These are phyloP conservation scores for Penicillium daleae DNA, from an alignment of 495 filamentous ascomycete species.

Conservation along the genomic window DNA sequence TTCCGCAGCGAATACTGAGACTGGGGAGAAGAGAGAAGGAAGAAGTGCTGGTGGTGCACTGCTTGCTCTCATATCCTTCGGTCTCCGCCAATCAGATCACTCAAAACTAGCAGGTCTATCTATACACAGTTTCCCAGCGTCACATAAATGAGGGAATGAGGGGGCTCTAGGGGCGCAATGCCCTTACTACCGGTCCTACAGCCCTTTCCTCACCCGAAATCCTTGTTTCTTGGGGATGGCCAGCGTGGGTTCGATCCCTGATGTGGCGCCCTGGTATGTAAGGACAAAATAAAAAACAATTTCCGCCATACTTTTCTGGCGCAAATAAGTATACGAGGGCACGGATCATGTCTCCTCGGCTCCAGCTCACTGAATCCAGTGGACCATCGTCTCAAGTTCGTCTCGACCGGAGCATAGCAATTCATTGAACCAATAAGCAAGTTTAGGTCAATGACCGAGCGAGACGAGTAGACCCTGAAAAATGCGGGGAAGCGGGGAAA, in stretches of 20 bases:
- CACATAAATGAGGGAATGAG: neutral
- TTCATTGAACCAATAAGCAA: neutral
- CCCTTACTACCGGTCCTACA: neutral
- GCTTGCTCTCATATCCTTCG: no score
- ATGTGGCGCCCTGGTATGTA: neutral
- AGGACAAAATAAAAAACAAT: neutral
- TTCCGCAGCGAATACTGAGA: no score
- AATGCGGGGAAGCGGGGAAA: neutral
- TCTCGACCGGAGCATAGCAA: neutral
- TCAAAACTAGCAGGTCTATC: no score
- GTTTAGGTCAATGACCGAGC: neutral
- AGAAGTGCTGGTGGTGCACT: no score
- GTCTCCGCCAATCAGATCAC: no score
- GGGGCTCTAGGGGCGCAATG: neutral
- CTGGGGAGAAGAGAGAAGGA: no score
- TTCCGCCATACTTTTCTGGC: neutral
- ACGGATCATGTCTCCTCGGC: neutral
- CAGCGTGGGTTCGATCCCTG: neutral
- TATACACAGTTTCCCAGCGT: no score
- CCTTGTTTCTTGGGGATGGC: neutral
- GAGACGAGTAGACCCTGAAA: neutral
- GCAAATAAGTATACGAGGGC: neutral
- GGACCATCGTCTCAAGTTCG: neutral
- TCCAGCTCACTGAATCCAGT: neutral
- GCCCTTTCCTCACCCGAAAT: neutral